Conservation (phyloP, 495 filamentous ascomycete genomes). For the Neurospora sp. region DNA sequence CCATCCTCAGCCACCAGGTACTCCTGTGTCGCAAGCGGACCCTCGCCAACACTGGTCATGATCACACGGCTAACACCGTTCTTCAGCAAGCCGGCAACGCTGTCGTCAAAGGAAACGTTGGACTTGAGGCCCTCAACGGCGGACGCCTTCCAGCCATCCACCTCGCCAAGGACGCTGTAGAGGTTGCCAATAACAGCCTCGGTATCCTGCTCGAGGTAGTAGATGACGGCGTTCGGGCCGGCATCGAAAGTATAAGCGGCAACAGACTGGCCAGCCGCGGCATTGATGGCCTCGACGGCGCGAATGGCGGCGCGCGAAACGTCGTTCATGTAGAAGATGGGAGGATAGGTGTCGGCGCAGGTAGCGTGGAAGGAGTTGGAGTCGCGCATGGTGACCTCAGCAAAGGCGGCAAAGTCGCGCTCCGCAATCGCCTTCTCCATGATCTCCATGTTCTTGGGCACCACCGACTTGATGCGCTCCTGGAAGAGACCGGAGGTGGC, state of each 20-base stretch:
- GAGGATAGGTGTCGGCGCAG: constrained; percentile 88
- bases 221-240: constrained; percentile 92
- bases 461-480: constrained; percentile 57
- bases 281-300: constrained; percentile 82
- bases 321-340: constrained; percentile 98
- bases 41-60: constrained; percentile 82
- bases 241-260: constrained; percentile 97
- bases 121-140: constrained; percentile 28
- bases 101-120: constrained; percentile 46
- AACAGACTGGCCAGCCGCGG: constrained; percentile 56
- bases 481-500: constrained; percentile 74
- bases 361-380: constrained; percentile 94
- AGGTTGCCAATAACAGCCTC: constrained; percentile 62
- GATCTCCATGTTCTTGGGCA: constrained; percentile 71
- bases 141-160: constrained; percentile 54
- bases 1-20: constrained; percentile 67
- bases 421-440: constrained; percentile 75
- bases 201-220: constrained; percentile 73
- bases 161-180: constrained; percentile 36
- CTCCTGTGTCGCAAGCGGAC: constrained; percentile 67
- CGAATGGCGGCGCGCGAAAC: constrained; percentile 73
- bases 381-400: constrained; percentile 85
- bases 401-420: constrained; percentile 79
- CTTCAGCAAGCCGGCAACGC: constrained; percentile 51
- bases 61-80: constrained; percentile 82